phyloP scores from a whole-genome alignment of 2,329 filamentous ascomycete genomes.

The Arthrobotrys musiformis region DNA sequence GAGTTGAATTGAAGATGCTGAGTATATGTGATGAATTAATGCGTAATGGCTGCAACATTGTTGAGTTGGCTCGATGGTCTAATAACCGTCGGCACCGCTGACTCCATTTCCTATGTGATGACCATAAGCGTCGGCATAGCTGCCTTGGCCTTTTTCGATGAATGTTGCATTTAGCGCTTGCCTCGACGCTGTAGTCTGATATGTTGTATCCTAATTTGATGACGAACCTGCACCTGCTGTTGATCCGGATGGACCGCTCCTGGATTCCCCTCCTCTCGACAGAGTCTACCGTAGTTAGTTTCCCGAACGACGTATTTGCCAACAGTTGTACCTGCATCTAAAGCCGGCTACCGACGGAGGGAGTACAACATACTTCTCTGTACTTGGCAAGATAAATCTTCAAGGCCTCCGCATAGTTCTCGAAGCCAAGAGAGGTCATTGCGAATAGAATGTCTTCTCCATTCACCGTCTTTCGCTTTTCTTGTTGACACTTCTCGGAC shows the following conservation, averaged over 20 bases:
- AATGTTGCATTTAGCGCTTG: constrained; percentile 50
- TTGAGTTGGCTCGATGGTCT: constrained; percentile 20
- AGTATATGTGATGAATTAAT: constrained; percentile 13
- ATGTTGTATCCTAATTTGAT: constrained; percentile 52
- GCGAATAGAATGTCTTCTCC: constrained; percentile 98
- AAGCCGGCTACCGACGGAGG: neutral
- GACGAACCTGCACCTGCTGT: constrained; percentile 56
- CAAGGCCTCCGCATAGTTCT: constrained; percentile 97
- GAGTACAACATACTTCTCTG: constrained; percentile 82
- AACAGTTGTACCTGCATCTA: neutral
- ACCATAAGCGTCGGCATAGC: constrained; percentile 50
- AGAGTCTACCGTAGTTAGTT: constrained; percentile 50
- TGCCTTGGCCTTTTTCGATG: constrained; percentile 51
- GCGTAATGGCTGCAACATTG: constrained; percentile 5
- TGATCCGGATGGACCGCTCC: constrained; percentile 55
- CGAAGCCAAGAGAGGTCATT: constrained; percentile 98
- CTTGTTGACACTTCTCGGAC: constrained; percentile 98
- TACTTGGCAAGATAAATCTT: constrained; percentile 99
- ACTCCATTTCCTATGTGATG: constrained; percentile 56
- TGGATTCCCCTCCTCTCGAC: constrained; percentile 54
- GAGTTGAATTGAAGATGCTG: constrained; percentile 21
- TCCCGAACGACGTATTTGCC: constrained; percentile 26
- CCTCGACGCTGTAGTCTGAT: constrained; percentile 38
- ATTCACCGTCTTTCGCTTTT: constrained; percentile 99
- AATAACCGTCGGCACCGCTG: constrained; percentile 54